phyloP scores from a whole-genome alignment of 208 protist species.

The Porcisia hertigi region DNA sequence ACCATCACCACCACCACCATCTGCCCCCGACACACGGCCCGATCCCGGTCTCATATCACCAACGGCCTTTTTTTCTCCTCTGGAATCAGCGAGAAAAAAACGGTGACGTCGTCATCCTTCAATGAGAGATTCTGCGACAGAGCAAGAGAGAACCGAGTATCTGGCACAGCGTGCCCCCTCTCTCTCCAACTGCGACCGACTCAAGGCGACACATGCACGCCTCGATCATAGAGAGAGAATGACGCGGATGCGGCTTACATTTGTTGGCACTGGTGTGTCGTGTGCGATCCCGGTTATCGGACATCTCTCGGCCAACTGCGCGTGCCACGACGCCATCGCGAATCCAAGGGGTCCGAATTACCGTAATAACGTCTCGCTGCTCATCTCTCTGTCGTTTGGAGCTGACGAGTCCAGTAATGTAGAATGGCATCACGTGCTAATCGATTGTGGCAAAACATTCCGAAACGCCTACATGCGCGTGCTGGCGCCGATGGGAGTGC shows the following conservation, averaged over 20 bases:
- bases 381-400: constrained; percentile 53
- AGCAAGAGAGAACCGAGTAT: background rate
- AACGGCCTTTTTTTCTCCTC: no score
- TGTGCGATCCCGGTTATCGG: constrained; percentile 85
- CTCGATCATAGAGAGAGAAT: background rate
- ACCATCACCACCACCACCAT: no score
- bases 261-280: constrained; percentile 84
- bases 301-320: constrained; percentile 63
- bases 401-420: constrained; percentile 9
- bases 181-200: background rate
- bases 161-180: background rate
- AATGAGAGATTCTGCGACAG: no score
- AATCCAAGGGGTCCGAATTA: constrained; percentile 61
- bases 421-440: constrained; percentile 50
- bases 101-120: no score
- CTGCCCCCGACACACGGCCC: no score
- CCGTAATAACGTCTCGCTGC: constrained; percentile 79
- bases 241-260: constrained; percentile 28
- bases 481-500: constrained; percentile 58
- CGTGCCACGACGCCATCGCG: constrained; percentile 70
- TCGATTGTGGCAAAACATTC: constrained; percentile 93
- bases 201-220: background rate
- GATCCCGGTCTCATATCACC: no score
- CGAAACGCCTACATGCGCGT: constrained; percentile 86
- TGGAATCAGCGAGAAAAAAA: no score